phyloP scores from a whole-genome alignment of 129 eudicot species.

The Artemisia annua region DNA sequence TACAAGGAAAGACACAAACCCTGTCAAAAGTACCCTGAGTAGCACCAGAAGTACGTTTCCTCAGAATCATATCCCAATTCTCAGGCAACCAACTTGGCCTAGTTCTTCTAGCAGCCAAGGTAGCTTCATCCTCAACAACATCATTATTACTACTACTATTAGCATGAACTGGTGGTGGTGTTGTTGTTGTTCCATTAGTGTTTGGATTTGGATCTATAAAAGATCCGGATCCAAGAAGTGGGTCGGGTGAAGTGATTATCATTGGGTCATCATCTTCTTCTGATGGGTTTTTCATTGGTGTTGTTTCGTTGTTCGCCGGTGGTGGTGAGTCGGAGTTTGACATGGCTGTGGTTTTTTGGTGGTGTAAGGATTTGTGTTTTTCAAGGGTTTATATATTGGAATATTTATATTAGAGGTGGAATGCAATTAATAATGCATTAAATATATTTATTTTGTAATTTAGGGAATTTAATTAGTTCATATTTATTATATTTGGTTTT shows the following conservation, averaged over 20 bases:
- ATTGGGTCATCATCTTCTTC: constrained; percentile 3
- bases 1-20: constrained; percentile 7
- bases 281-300: constrained; percentile 25
- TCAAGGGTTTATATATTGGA: too few species aligned
- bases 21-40: constrained; percentile 41
- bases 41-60: constrained; percentile 40
- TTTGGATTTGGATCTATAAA: constrained; percentile 26
- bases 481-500: too few species aligned
- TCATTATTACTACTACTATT: not conserved
- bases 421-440: too few species aligned
- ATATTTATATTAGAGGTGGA: too few species aligned
- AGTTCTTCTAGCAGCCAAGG: constrained; percentile 15
- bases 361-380: too few species aligned
- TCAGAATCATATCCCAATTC: constrained; percentile 26
- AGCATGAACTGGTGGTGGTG: not conserved
- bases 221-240: constrained; percentile 38
- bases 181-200: constrained; percentile 9
- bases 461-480: too few species aligned
- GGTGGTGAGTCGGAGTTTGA: constrained; percentile 9
- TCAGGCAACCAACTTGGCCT: constrained; percentile 40
- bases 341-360: constrained; percentile 15
- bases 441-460: too few species aligned
- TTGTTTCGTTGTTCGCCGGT: constrained; percentile 25
- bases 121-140: not conserved
- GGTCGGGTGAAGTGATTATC: constrained; percentile 23